Conservation (phyloP, 768 basidiomycete genomes). For the Termitomyces sp. region DNA sequence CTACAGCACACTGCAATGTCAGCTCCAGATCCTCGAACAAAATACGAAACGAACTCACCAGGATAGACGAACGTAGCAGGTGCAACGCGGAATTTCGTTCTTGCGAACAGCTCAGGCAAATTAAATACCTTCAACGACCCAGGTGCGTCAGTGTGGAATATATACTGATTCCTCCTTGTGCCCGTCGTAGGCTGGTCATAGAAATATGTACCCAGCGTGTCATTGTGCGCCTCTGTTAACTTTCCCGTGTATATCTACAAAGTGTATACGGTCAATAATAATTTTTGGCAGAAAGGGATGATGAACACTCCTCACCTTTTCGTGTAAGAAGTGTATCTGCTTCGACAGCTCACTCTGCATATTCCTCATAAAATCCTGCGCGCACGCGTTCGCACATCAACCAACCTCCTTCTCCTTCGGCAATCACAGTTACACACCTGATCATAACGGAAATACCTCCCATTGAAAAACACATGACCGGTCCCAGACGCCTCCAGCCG, state of each 20-base stretch:
- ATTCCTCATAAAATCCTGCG: conserved; percentile 57
- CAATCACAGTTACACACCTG: conserved; percentile 38
- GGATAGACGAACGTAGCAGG: conserved; percentile 58
- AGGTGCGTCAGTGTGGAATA: conserved; percentile 49
- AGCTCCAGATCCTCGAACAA: not conserved
- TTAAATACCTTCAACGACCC: conserved; percentile 48
- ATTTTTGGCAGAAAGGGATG: not conserved
- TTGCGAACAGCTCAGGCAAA: conserved; percentile 47
- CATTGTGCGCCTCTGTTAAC: conserved; percentile 46
- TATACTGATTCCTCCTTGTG: conserved; percentile 67
- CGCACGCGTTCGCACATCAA: not conserved
- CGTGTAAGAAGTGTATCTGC: conserved; percentile 68
- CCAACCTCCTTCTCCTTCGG: not conserved
- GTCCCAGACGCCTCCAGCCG: conserved; percentile 19
- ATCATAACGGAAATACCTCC: conserved; percentile 65
- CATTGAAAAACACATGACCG: conserved; percentile 85
- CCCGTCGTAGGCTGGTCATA: conserved; percentile 80
- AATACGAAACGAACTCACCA: conserved; percentile 30
- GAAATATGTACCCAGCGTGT: conserved; percentile 69
- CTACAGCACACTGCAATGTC: conserved; percentile 11
- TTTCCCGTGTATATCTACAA: conserved; percentile 51
- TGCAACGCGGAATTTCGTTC: conserved; percentile 36
- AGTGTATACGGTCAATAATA: not conserved
- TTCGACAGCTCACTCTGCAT: conserved; percentile 54
- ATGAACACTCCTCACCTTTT: conserved; percentile 48